phyloP scores from a whole-genome alignment of 768 basidiomycete species.

The Tricholomella constricta region DNA sequence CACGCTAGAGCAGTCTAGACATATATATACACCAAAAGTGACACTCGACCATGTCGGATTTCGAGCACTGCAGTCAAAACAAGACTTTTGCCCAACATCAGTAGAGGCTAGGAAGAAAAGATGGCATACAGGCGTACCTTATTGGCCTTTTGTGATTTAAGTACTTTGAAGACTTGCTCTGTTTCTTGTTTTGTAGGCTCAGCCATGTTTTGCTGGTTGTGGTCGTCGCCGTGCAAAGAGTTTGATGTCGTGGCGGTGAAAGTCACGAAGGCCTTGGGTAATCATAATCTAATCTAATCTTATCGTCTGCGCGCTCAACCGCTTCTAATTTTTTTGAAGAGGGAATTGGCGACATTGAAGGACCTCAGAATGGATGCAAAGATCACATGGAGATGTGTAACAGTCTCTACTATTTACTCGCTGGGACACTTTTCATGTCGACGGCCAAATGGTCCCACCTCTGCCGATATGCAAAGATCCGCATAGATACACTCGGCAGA shows the following conservation, averaged over 20 bases:
- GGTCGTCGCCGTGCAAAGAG: conserved; percentile 16
- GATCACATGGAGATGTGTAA: too few species aligned
- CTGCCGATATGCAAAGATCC: conserved; percentile 4
- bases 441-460: conserved; percentile 1
- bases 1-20: conserved; percentile 92
- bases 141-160: conserved; percentile 86
- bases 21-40: conserved; percentile 96
- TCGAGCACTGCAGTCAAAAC: conserved; percentile 94
- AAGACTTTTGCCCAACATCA: conserved; percentile 38
- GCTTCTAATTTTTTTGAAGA: too few species aligned
- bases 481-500: conserved; percentile 1
- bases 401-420: too few species aligned
- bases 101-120: not conserved
- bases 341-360: not conserved
- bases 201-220: conserved; percentile 47
- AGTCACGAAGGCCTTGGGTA: conserved; percentile 2
- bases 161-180: conserved; percentile 79
- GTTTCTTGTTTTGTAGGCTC: conserved; percentile 87
- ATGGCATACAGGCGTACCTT: conserved; percentile 55
- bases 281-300: conserved; percentile 18
- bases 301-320: not conserved
- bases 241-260: conserved; percentile 34
- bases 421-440: too few species aligned
- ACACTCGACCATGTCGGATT: conserved; percentile 99
- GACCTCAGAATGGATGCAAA: too few species aligned